A percentile compares a stretch with the other conserved stretches of the same genome.
phyloP scores from a whole-genome alignment of 345 rosid genomes.

The Hirschfeldia incana region DNA sequence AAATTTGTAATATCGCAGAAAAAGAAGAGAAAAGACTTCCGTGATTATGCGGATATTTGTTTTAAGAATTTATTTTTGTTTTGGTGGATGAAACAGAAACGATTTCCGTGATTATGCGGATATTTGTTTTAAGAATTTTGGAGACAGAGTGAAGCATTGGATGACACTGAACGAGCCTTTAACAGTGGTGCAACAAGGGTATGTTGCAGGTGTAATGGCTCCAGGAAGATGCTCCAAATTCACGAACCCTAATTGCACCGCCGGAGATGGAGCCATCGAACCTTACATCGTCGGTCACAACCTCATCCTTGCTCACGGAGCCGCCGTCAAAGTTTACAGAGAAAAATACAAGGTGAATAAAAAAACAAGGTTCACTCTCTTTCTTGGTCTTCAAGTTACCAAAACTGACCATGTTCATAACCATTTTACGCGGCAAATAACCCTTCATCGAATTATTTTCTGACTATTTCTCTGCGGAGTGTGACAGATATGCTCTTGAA shows the following conservation, averaged over 20 bases:
- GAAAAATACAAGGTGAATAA: not conserved
- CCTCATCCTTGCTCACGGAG: not conserved
- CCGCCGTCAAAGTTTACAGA: not conserved
- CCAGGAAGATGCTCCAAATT: not conserved
- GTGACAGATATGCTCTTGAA: not conserved
- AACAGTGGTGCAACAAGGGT: not conserved
- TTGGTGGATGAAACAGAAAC: not conserved
- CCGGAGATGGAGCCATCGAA: not conserved
- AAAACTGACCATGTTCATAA: not conserved
- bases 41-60: not conserved
- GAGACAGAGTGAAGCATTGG: not conserved
- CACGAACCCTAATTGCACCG: not conserved
- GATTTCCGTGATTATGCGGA: not conserved
- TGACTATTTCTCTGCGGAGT: not conserved
- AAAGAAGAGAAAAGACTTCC: not conserved
- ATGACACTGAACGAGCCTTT: not conserved
- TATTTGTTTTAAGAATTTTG: not conserved
- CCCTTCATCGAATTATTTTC: not conserved
- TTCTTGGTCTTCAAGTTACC: not conserved
- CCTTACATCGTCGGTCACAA: not conserved
- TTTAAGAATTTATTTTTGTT: not conserved
- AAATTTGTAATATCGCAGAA: not conserved
- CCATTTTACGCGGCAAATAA: not conserved
- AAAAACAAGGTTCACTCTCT: not conserved
- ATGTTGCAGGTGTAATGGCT: not conserved